These are phyloP conservation scores for Paraphysoderma sedebokerense DNA, from an alignment of 371 early-diverging fungal genomes.

Conservation along the genomic window DNA sequence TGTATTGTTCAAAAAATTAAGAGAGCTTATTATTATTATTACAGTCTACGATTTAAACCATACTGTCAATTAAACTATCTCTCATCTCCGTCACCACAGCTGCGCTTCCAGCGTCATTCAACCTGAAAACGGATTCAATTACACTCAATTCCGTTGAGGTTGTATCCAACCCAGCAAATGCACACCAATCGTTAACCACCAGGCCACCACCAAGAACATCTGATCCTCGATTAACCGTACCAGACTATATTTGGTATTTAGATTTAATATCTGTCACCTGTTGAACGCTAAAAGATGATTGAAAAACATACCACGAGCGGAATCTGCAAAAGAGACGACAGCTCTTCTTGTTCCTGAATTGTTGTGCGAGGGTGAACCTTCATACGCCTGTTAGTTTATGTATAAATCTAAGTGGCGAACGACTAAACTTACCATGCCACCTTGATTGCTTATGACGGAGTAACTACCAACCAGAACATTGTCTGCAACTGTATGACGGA, in stretches of 20 bases:
- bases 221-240: conserved; percentile 99
- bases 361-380: conserved; percentile 92
- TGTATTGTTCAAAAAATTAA: no score
- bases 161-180: conserved; percentile 95
- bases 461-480: conserved; percentile 98
- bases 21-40: no score
- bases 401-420: no score
- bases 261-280: no score
- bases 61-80: conserved; percentile 74
- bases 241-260: conserved; percentile 41
- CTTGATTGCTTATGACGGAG: conserved; percentile 95
- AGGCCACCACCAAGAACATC: conserved; percentile 95
- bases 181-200: conserved; percentile 98
- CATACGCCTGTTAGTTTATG: no score
- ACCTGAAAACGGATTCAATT: conserved; percentile 96
- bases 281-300: no score
- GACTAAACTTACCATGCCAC: conserved; percentile 57
- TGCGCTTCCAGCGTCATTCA: conserved; percentile 75
- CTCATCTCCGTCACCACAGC: conserved; percentile 86
- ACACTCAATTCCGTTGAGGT: conserved; percentile 97
- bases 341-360: conserved; percentile 95
- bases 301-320: conserved; percentile 60
- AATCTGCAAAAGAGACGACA: conserved; percentile 93
- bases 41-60: conserved; percentile 5
- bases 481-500: conserved; percentile 96